Conservation (phyloP, 2,329 filamentous ascomycete species). For the Geosmithia morbida region DNA sequence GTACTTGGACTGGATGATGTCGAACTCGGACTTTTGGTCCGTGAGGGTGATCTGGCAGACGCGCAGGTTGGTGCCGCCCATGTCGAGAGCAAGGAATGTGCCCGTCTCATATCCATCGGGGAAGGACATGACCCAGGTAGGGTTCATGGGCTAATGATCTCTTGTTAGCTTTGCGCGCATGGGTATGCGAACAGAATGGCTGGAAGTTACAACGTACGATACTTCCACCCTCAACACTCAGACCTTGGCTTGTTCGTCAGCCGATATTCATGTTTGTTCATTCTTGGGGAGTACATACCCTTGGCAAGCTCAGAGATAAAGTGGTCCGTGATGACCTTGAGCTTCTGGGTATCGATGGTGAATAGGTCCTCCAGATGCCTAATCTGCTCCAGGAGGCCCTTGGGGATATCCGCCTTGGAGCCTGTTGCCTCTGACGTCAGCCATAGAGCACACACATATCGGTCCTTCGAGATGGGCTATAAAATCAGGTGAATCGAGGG, state of each 20-base stretch:
- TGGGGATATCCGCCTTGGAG: conserved; percentile 82
- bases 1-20: conserved; percentile 94
- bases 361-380: conserved; percentile 73
- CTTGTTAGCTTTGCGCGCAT: background rate
- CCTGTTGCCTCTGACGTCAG: conserved; percentile 31
- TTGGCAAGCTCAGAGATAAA: conserved; percentile 82
- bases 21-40: conserved; percentile 77
- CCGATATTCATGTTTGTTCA: background rate
- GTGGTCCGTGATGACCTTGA: conserved; percentile 82
- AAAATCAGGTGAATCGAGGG: background rate
- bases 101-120: conserved; percentile 79
- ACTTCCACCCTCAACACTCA: conserved; percentile 76
- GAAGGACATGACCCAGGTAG: conserved; percentile 87
- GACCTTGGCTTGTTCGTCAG: conserved; percentile 31
- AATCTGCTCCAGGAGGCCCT: conserved; percentile 68
- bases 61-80: conserved; percentile 91
- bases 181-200: conserved; percentile 5
- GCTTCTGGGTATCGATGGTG: conserved; percentile 59
- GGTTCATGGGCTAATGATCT: conserved; percentile 71
- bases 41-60: conserved; percentile 88
- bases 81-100: conserved; percentile 79
- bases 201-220: conserved; percentile 50
- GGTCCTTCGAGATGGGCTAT: conserved; percentile 5
- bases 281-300: conserved; percentile 28
- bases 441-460: conserved; percentile 3